phyloP scores from a whole-genome alignment of 2,329 filamentous ascomycete genomes.

The Trichoderma citrinoviride region DNA sequence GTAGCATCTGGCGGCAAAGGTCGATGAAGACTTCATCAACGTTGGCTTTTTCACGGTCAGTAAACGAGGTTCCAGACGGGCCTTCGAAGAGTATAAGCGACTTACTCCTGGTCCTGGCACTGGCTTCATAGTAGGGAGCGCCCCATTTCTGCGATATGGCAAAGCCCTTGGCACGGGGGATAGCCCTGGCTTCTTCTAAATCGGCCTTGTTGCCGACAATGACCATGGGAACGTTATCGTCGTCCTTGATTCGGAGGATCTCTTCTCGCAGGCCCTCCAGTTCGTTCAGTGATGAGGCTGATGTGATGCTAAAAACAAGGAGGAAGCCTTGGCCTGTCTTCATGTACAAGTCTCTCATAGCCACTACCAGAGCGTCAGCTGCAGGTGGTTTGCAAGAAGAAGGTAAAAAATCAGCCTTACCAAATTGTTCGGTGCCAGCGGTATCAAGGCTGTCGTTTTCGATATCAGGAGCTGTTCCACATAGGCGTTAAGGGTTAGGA shows the following conservation, averaged over 20 bases:
- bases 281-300: slow-evolving; percentile 77
- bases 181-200: slow-evolving; percentile 78
- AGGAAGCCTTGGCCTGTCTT: slow-evolving; percentile 90
- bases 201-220: slow-evolving; percentile 92
- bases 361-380: slow-evolving; percentile 40
- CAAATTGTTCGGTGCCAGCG: slow-evolving; percentile 89
- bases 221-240: slow-evolving; percentile 80
- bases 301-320: slow-evolving; percentile 89
- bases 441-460: slow-evolving; percentile 67
- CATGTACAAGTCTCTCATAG: slow-evolving; percentile 83
- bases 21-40: slow-evolving; percentile 89
- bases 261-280: slow-evolving; percentile 79
- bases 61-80: not conserved
- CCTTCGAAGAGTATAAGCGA: slow-evolving; percentile 18
- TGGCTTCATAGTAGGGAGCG: slow-evolving; percentile 88
- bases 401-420: slow-evolving; percentile 44
- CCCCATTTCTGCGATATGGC: slow-evolving; percentile 84
- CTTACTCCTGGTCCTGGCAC: slow-evolving; percentile 70
- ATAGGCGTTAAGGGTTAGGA: not conserved
- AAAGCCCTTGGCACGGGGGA: slow-evolving; percentile 77
- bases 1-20: slow-evolving; percentile 78
- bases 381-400: not conserved
- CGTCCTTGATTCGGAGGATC: slow-evolving; percentile 87
- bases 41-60: slow-evolving; percentile 58
- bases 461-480: not conserved